Base-by-base conservation (phyloP, 805 yeast genomes). In the Jamesozyma piceae region DNA sequence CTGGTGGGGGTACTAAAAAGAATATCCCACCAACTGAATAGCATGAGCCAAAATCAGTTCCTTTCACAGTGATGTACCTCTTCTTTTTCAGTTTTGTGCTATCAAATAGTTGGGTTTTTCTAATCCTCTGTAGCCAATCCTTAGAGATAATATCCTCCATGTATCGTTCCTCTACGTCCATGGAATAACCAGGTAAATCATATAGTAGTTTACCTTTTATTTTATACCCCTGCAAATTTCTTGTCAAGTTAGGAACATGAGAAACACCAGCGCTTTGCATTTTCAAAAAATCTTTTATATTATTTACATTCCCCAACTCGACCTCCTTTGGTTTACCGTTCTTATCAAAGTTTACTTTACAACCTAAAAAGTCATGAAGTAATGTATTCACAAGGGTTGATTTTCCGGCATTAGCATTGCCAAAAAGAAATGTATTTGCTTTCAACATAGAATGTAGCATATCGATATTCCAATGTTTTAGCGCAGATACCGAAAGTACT, bases 391-490 rank as follows among this genome's bases (percentile, higher is more conserved):
- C 67, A 30, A 83, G 49, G 2, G 81, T 69, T 2, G 86, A 77
- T 55, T 83, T 83, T 1, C 94, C 94, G 13, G 75, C 69, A 53
- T 83, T 83, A 10, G 81, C 77, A 45, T 70, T 71, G 1, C 94
- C 94, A 18, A 82, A 63, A 26, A 83, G 58, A 52, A 74, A 78
- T 6, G 73, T 57, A 27, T 64, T 61, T 10, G 49, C 46, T 15
- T 48, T 51, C 37, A 62, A 36, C 33, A 49, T 35, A 2, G 60
- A 43, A 24, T 41, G 52, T 19, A 53, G 47, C 5, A 50, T 41
- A 14, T 48, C 49, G 4, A 62, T 35, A 31, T 60, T 59, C 66
- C 66, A 62, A 3, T 47, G 42, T 30, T 49, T 55, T 1, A 48
- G 11, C 1, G 58, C 52, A 3, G 66, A 59, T 8, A 58, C 44